Percentiles rank a stretch among this genome's conserved stretches.
Evolutionary conservation across 2,329 filamentous ascomycete species (phyloP).

Genomic region (Ophiostoma fasciatum): DNA sequence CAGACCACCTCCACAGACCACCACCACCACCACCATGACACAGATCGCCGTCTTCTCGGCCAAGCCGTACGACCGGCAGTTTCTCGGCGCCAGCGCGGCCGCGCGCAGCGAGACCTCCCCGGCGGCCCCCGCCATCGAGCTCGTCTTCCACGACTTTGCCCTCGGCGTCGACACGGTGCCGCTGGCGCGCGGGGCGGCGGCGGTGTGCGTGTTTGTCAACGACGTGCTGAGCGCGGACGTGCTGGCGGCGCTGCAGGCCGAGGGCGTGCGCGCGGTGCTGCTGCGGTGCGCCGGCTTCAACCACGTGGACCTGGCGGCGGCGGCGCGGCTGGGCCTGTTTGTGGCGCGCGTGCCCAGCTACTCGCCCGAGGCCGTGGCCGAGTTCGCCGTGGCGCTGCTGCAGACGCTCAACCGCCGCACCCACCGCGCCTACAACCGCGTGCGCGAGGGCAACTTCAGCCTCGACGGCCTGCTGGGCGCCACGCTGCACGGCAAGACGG

Average conservation of each 20-base stretch:
- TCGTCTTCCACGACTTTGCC: slow-evolving; percentile 43
- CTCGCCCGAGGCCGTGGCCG: slow-evolving; percentile 54
- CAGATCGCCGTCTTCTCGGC: slow-evolving; percentile 48
- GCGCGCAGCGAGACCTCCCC: slow-evolving; percentile 13
- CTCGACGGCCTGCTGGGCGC: slow-evolving; percentile 48
- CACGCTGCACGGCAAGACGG: slow-evolving; percentile 49
- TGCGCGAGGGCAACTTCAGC: slow-evolving; percentile 53
- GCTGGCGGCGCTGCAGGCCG: slow-evolving; percentile 30
- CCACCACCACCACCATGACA: slow-evolving; percentile 26
- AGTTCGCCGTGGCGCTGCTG: slow-evolving; percentile 52
- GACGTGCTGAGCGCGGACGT: slow-evolving; percentile 38
- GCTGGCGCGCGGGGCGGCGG: slow-evolving; percentile 35
- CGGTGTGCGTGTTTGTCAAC: slow-evolving; percentile 56
- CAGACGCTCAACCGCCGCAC: slow-evolving; percentile 54
- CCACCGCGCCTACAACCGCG: slow-evolving; percentile 52
- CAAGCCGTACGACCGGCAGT: slow-evolving; percentile 47
- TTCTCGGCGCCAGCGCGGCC: slow-evolving; percentile 29
- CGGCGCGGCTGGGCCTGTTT: slow-evolving; percentile 38
- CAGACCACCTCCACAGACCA: no score
- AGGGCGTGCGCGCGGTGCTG: slow-evolving; percentile 42
- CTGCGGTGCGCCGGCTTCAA: slow-evolving; percentile 56
- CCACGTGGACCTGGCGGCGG: slow-evolving; percentile 45
- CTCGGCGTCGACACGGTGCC: slow-evolving; percentile 40
- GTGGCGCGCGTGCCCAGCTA: slow-evolving; percentile 55
- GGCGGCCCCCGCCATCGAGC: slow-evolving; percentile 22